These are phyloP conservation scores for Stephanocyclus meneghinianus DNA, from an alignment of 352 stramenopile species.

Conservation along the genomic window DNA sequence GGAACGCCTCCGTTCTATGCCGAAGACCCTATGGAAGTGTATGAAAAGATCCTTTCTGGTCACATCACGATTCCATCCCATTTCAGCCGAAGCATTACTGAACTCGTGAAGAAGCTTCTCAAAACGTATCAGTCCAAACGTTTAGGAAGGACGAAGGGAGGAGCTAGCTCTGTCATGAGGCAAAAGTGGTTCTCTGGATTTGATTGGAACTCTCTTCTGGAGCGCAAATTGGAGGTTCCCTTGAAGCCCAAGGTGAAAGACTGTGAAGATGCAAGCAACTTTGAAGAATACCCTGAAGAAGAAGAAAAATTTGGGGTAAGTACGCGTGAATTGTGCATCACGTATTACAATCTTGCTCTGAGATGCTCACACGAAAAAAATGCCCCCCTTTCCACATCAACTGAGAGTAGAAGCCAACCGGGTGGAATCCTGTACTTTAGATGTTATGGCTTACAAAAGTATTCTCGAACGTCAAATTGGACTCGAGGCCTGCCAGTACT, in stretches of 20 bases:
- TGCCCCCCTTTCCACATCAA: neutral
- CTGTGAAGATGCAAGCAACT: slow-evolving; percentile 57
- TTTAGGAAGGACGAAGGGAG: slow-evolving; percentile 87
- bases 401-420: slow-evolving; percentile 21
- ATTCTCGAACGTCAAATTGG: neutral
- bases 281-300: slow-evolving; percentile 58
- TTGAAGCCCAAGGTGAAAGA: slow-evolving; percentile 53
- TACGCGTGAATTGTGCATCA: neutral
- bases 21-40: slow-evolving; percentile 91
- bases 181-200: slow-evolving; percentile 89
- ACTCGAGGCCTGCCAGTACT: too few species aligned
- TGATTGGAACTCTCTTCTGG: slow-evolving; percentile 81
- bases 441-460: too few species aligned
- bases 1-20: slow-evolving; percentile 88
- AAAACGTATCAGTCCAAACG: slow-evolving; percentile 86
- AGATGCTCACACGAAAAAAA: neutral
- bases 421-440: slow-evolving; percentile 44
- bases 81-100: slow-evolving; percentile 78
- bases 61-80: slow-evolving; percentile 86
- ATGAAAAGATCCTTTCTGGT: slow-evolving; percentile 90
- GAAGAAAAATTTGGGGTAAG: slow-evolving; percentile 21
- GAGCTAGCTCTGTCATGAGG: slow-evolving; percentile 84
- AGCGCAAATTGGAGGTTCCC: slow-evolving; percentile 47
- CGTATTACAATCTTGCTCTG: neutral
- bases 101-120: slow-evolving; percentile 89